Conservation (phyloP, 2,329 filamentous ascomycete species). For the Grosmannia serpens region DNA sequence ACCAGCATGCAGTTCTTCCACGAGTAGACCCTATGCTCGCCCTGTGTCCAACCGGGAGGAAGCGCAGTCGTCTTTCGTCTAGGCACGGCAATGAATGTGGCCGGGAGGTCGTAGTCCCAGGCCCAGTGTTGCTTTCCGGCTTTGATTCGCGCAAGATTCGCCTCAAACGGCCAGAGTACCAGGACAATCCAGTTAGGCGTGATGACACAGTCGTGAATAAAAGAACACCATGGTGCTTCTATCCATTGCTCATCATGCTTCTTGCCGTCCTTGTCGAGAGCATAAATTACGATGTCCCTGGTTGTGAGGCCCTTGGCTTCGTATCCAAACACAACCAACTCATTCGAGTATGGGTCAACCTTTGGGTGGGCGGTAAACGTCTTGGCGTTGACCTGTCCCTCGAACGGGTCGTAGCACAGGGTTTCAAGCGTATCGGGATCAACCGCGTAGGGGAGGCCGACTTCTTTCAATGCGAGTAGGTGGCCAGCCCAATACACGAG, state of each 20-base stretch:
- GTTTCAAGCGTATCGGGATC: slow-evolving; percentile 37
- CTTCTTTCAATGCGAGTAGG: slow-evolving; percentile 42
- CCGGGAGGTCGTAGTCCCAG: slow-evolving; percentile 16
- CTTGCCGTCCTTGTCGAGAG: slow-evolving; percentile 16
- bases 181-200: slow-evolving; percentile 26
- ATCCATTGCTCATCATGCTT: slow-evolving; percentile 22
- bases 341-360: slow-evolving; percentile 35
- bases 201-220: slow-evolving; percentile 28
- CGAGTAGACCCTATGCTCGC: slow-evolving; percentile 14
- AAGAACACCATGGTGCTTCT: slow-evolving; percentile 17
- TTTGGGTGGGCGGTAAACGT: slow-evolving; percentile 42
- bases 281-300: slow-evolving; percentile 23
- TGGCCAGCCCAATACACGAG: slow-evolving; percentile 42
- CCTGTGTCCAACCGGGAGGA: slow-evolving; percentile 14
- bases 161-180: slow-evolving; percentile 15
- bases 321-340: slow-evolving; percentile 26
- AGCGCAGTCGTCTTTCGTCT: slow-evolving; percentile 7
- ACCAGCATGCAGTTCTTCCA: slow-evolving; percentile 23
- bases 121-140: slow-evolving; percentile 25
- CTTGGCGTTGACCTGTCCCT: slow-evolving; percentile 32
- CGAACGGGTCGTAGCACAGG: slow-evolving; percentile 35
- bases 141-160: slow-evolving; percentile 25
- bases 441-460: slow-evolving; percentile 36
- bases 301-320: slow-evolving; percentile 26
- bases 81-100: slow-evolving; percentile 12